These are phyloP conservation scores for Lipomyces mesembrius DNA, from an alignment of 805 yeast genomes.

Conservation along the genomic window DNA sequence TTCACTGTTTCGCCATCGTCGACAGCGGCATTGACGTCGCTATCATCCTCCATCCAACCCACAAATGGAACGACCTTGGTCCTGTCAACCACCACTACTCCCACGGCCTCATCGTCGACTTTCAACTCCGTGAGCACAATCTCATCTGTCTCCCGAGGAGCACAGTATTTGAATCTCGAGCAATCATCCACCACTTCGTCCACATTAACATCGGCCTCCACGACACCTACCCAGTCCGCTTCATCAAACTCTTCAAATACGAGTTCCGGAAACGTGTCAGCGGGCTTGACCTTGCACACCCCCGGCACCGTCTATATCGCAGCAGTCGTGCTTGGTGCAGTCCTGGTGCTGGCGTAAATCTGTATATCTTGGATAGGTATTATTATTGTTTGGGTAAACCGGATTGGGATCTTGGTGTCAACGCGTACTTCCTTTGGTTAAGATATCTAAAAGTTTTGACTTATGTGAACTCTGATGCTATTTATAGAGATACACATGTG, in stretches of 20 bases:
- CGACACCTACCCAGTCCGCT: neutral
- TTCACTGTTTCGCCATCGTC: constrained; percentile 2
- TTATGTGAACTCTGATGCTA: neutral
- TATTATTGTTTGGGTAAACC: neutral
- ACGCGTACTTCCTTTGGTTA: neutral
- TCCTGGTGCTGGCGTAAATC: neutral
- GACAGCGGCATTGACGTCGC: neutral
- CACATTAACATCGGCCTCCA: neutral
- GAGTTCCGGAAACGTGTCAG: neutral
- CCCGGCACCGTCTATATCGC: neutral
- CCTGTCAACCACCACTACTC: constrained; percentile 8
- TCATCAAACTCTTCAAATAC: neutral
- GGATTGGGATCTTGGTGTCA: constrained; percentile 1
- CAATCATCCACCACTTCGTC: neutral
- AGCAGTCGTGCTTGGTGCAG: neutral
- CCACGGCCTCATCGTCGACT: neutral
- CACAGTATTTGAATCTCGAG: constrained; percentile 2
- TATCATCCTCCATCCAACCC: constrained; percentile 2
- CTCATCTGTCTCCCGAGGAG: neutral
- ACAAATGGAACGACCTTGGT: constrained; percentile 5
- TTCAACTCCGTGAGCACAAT: neutral
- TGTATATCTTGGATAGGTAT: neutral
- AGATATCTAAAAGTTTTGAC: constrained; percentile 1
- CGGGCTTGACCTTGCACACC: neutral
- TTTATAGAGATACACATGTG: neutral